Evolutionary conservation across 176 grass and related monocot species (phyloP), one percentile per base, ranked within the genome.

Genomic region (Eragrostis nindensis): DNA sequence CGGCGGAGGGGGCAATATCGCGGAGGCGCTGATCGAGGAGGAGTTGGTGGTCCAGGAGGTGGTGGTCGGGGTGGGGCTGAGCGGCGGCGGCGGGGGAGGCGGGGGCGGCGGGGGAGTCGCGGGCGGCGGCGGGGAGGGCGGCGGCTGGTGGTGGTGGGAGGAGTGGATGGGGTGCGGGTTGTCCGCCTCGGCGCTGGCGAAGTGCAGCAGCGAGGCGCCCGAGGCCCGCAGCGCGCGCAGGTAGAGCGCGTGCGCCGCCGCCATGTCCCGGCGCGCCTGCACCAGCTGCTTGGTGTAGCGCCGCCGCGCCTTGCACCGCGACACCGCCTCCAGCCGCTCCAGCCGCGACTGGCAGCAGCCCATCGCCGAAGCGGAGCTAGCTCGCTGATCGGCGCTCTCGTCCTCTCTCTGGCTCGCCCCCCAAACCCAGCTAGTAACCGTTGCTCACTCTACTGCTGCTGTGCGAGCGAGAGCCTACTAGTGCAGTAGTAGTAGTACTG

Each of bases 261-360:
- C 96, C 59, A 95, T 85, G 76, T 87, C 92, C 39, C 88, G 66
- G 11, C 96, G 88, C 55, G 90, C 96, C 87, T 84, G 79, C 48
- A 95, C 96, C 9, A 98, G 90, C 47, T 98, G 96, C 85, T 90
- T 98, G 63, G 92, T 95, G 92, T 95, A 98, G 14, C 96, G 77
- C 32, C 90, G 60, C 18, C 96, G 84, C 55, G 92, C 92, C 88
- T 98, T 98, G 92, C 96, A 98, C 21, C 96, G 82, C 46, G 96
- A 93, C 46, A 98, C 96, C 25, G 88, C 90, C 78, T 98, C 95
- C 77, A 89, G 84, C 48, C 90, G 70, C 81, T 98, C 96, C 66
- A 98, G 67, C 86, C 90, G 70, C 44, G 96, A 98, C 77, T 95
- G 90, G 86, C 90, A 93, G 80, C 75, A 88, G 24, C 88, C 68